Evolutionary conservation across 2,329 filamentous ascomycete species (phyloP).

Genomic region (Leptographium procerum): DNA sequence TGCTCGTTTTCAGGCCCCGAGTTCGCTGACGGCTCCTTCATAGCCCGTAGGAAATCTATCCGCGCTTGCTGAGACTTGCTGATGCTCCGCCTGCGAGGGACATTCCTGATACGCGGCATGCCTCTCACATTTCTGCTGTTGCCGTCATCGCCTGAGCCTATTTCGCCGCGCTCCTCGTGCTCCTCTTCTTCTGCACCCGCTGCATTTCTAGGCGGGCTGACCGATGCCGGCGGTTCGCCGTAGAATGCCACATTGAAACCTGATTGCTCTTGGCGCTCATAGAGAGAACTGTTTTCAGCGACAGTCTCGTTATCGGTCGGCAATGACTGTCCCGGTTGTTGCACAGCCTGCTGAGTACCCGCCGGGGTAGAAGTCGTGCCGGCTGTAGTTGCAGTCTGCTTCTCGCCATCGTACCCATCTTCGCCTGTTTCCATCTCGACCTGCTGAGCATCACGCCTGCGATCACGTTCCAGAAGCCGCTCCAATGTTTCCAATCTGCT

Average conservation of each 20-base stretch:
- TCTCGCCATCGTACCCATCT: not conserved
- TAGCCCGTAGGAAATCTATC: not conserved
- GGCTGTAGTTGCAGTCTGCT: not conserved
- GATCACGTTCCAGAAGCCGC: slow-evolving; percentile 4
- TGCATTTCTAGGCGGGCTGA: not conserved
- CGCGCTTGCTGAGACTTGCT: not conserved
- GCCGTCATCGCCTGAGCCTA: not conserved
- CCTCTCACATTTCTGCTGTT: not conserved
- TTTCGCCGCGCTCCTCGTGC: not conserved
- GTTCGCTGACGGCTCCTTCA: not conserved
- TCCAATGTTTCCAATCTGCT: slow-evolving; percentile 5
- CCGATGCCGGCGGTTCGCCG: not conserved
- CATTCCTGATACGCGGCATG: not conserved
- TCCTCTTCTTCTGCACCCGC: not conserved
- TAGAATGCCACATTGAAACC: not conserved
- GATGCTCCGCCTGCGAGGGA: not conserved
- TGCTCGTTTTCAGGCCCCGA: not conserved
- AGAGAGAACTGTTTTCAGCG: not conserved
- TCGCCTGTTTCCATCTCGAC: not conserved
- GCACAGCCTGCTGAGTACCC: not conserved
- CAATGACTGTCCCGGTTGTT: not conserved
- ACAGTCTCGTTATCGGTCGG: not conserved
- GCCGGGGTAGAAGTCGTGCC: not conserved
- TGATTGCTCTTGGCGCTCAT: not conserved
- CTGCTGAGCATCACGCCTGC: not conserved